These are phyloP conservation scores for Fraxinus angustifolia DNA, from an alignment of 305 asterid species.

Conservation along the genomic window DNA sequence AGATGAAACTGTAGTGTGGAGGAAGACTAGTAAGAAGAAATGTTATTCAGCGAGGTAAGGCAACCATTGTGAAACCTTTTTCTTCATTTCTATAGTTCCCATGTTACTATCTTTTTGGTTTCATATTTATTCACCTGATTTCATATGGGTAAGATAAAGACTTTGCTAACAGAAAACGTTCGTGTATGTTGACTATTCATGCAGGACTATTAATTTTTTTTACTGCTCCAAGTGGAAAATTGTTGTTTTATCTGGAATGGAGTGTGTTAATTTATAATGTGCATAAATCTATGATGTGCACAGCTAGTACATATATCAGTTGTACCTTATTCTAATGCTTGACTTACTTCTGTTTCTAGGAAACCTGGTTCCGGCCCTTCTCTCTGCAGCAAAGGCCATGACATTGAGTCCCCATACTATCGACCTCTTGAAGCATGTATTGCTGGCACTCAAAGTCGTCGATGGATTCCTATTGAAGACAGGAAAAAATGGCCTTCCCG, in stretches of 20 bases:
- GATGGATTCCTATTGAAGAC: conserved; percentile 81
- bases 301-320: conserved; percentile 5
- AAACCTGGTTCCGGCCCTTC: conserved; percentile 61
- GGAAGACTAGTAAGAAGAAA: conserved; percentile 68
- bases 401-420: conserved; percentile 83
- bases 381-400: conserved; percentile 72
- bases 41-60: conserved; percentile 73
- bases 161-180: background rate
- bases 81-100: background rate
- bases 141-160: background rate
- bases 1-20: conserved; percentile 95
- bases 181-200: background rate
- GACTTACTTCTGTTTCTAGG: conserved; percentile 47
- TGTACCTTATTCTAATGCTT: conserved; percentile 14
- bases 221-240: background rate
- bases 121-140: background rate
- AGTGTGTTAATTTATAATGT: background rate
- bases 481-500: conserved; percentile 86
- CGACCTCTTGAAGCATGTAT: conserved; percentile 80
- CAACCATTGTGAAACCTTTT: background rate
- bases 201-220: background rate
- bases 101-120: background rate
- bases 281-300: background rate
- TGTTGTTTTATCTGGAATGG: background rate
- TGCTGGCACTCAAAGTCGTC: conserved; percentile 82